Evolutionary conservation across 202 grass and related monocot species (phyloP).

Genomic region (Schoenoplectus tabernaemontani): DNA sequence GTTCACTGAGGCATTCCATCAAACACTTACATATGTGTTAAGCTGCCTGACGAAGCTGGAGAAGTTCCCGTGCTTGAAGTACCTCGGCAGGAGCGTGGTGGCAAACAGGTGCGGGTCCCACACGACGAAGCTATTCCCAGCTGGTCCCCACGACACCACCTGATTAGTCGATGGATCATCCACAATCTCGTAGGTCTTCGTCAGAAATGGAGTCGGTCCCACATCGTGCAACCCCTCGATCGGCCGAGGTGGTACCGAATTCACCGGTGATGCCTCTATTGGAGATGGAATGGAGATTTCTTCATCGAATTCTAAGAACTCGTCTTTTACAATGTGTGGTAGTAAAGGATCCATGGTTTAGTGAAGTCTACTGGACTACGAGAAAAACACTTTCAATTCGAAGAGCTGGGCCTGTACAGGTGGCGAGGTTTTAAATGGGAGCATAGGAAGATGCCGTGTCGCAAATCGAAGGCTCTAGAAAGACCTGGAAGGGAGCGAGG

Average conservation of each 20-base stretch:
- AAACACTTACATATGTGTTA: conserved; percentile 73
- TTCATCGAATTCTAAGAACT: conserved; percentile 16
- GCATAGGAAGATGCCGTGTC: too few relatives aligned
- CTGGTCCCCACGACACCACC: conserved; percentile 53
- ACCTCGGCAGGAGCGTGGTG: conserved; percentile 51
- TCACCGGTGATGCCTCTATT: neutral
- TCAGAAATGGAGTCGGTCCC: conserved; percentile 71
- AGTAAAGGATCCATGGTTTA: conserved; percentile 24
- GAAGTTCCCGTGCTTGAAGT: conserved; percentile 85
- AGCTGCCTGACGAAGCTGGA: conserved; percentile 88
- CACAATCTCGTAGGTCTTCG: conserved; percentile 83
- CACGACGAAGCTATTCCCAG: conserved; percentile 73
- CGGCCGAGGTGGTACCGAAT: conserved; percentile 32
- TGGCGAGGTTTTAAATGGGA: too few relatives aligned
- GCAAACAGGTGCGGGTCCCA: conserved; percentile 70
- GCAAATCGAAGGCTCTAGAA: too few relatives aligned
- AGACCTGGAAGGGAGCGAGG: too few relatives aligned
- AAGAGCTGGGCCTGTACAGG: too few relatives aligned
- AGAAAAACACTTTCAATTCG: too few relatives aligned
- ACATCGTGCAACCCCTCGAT: conserved; percentile 57
- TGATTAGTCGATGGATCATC: conserved; percentile 51
- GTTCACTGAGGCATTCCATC: neutral
- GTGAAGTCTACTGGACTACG: too few relatives aligned
- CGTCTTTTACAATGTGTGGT: conserved; percentile 83
- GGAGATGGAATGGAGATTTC: neutral